phyloP scores from a whole-genome alignment of 768 basidiomycete genomes.

The Termitomyces sp. region DNA sequence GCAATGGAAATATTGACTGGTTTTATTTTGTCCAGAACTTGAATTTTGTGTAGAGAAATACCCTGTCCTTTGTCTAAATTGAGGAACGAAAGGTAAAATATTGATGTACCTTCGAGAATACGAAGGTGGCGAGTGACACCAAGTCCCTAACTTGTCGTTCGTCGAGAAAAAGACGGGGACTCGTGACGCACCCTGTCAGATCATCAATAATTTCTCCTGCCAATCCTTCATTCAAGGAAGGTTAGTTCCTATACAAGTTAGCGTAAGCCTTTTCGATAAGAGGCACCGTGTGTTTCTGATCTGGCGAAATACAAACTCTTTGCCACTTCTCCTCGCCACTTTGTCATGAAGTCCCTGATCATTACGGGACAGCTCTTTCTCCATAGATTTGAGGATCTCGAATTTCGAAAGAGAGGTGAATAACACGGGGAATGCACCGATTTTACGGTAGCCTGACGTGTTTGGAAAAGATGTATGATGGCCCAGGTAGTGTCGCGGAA shows the following conservation, averaged over 20 bases:
- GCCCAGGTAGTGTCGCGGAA: constrained; percentile 48
- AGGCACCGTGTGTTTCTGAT: constrained; percentile 40
- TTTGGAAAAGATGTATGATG: constrained; percentile 28
- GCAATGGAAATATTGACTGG: too few relatives aligned
- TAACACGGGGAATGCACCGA: constrained; percentile 24
- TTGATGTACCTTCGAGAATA: too few relatives aligned
- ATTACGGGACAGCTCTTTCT: constrained; percentile 42
- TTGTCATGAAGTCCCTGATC: constrained; percentile 41
- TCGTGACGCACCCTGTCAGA: constrained; percentile 47
- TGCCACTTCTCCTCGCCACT: constrained; percentile 39
- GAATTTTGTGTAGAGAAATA: too few relatives aligned
- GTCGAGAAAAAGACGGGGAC: too few relatives aligned
- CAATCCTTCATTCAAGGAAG: constrained; percentile 33
- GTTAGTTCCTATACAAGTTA: constrained; percentile 49
- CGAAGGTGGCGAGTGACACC: too few relatives aligned
- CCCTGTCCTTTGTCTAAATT: too few relatives aligned
- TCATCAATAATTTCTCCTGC: constrained; percentile 51
- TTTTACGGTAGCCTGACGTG: background rate
- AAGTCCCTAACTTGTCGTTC: too few relatives aligned
- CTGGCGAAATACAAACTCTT: constrained; percentile 45
- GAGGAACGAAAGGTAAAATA: too few relatives aligned
- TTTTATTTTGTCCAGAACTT: too few relatives aligned
- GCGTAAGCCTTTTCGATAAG: constrained; percentile 57
- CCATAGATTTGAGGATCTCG: constrained; percentile 29
- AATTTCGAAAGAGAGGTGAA: constrained; percentile 46